These are phyloP conservation scores for Zalaria obscura DNA, from an alignment of 2,329 filamentous ascomycete genomes.

Conservation along the genomic window DNA sequence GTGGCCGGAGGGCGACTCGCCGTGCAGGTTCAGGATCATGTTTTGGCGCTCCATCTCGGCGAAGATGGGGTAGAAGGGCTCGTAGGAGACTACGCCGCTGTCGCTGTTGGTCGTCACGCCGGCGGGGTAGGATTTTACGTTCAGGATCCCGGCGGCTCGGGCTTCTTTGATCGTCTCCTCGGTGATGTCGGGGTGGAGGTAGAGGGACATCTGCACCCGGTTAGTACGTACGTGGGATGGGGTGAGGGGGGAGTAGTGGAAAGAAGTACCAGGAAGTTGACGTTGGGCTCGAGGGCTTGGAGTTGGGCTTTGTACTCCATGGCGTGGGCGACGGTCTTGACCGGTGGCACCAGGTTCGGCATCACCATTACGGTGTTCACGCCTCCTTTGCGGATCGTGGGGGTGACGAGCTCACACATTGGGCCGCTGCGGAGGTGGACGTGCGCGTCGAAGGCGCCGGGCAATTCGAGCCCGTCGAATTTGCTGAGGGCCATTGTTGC, in stretches of 20 bases:
- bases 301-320: constrained; percentile 31
- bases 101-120: constrained; percentile 46
- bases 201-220: constrained; percentile 28
- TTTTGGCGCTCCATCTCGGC: constrained; percentile 76
- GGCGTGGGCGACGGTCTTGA: constrained; percentile 33
- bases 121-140: constrained; percentile 56
- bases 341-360: constrained; percentile 36
- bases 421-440: constrained; percentile 38
- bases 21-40: constrained; percentile 85
- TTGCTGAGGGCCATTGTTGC: constrained; percentile 23
- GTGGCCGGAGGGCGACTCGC: constrained; percentile 50
- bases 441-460: constrained; percentile 35
- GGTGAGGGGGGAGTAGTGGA: too few species aligned
- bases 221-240: too few species aligned
- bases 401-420: constrained; percentile 37
- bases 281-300: constrained; percentile 30
- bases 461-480: constrained; percentile 29
- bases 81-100: constrained; percentile 55
- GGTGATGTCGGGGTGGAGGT: constrained; percentile 34
- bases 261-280: constrained; percentile 26
- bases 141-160: constrained; percentile 54
- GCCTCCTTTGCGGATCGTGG: constrained; percentile 35
- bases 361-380: constrained; percentile 41
- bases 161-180: constrained; percentile 52
- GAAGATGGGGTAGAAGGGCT: constrained; percentile 65